These are phyloP conservation scores for Didymella exigua DNA, from an alignment of 2,329 filamentous ascomycete species.

Conservation along the genomic window DNA sequence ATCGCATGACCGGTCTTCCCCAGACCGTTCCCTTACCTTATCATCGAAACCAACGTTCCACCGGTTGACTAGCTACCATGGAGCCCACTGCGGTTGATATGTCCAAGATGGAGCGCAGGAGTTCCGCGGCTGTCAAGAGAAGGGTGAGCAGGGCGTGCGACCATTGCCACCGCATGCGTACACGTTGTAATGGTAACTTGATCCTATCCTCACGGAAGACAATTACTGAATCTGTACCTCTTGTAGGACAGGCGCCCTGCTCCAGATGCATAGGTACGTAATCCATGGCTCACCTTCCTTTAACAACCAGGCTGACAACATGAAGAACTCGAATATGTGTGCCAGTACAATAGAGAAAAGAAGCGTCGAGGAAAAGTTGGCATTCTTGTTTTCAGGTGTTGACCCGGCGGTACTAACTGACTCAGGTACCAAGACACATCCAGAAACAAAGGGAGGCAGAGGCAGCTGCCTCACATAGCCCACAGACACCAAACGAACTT, in stretches of 20 bases:
- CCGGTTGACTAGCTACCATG: conserved; percentile 31
- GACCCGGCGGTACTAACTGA: conserved; percentile 17
- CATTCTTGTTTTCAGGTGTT: not conserved
- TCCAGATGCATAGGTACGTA: conserved; percentile 89
- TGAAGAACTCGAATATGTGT: conserved; percentile 81
- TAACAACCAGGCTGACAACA: conserved; percentile 18
- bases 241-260: conserved; percentile 74
- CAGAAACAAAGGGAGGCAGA: conserved; percentile 47
- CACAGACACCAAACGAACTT: conserved; percentile 36
- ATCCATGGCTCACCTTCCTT: conserved; percentile 40
- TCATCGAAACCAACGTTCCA: conserved; percentile 13
- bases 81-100: conserved; percentile 34
- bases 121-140: conserved; percentile 71
- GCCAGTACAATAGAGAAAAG: conserved; percentile 88
- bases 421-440: conserved; percentile 46
- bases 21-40: conserved; percentile 27
- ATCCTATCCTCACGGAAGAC: not conserved
- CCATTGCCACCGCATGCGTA: conserved; percentile 92
- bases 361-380: conserved; percentile 89
- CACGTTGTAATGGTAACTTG: conserved; percentile 76
- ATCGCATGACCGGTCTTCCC: conserved; percentile 44
- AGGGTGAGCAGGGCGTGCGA: conserved; percentile 93
- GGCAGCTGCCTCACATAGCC: conserved; percentile 32
- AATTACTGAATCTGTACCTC: conserved; percentile 3
- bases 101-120: conserved; percentile 41